Conservation (phyloP, 371 early-diverging fungal genomes). For the Neoconidiobolus thromboides region DNA sequence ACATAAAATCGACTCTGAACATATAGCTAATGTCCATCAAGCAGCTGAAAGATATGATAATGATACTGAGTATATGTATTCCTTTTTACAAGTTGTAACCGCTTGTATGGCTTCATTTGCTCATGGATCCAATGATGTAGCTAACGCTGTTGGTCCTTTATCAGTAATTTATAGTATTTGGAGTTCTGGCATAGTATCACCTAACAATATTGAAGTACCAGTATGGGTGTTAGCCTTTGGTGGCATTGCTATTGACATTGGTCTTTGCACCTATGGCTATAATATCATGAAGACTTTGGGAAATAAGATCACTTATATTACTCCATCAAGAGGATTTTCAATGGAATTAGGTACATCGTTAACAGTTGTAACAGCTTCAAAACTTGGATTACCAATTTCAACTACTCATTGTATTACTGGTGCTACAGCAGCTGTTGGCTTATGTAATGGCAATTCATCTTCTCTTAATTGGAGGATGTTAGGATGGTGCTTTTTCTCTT, state of each 20-base stretch:
- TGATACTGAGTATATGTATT: constrained; percentile 65
- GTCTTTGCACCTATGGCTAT: constrained; percentile 49
- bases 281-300: constrained; percentile 56
- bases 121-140: constrained; percentile 81
- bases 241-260: constrained; percentile 61
- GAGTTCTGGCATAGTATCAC: constrained; percentile 29
- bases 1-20: constrained; percentile 23
- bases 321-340: constrained; percentile 70
- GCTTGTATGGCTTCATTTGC: constrained; percentile 74
- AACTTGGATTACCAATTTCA: constrained; percentile 61
- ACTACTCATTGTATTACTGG: constrained; percentile 82
- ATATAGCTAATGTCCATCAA: constrained; percentile 31
- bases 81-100: constrained; percentile 66
- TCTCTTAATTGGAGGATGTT: constrained; percentile 71
- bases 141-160: constrained; percentile 74
- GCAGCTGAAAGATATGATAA: constrained; percentile 46
- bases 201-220: constrained; percentile 33
- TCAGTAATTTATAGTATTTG: constrained; percentile 50
- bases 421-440: constrained; percentile 63
- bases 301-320: constrained; percentile 65
- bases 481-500: constrained; percentile 42
- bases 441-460: constrained; percentile 45
- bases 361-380: constrained; percentile 69
- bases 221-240: constrained; percentile 62
- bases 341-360: constrained; percentile 66